These are phyloP conservation scores for Magnaporthiopsis poae DNA, from an alignment of 2,329 filamentous ascomycete genomes.

Conservation along the genomic window DNA sequence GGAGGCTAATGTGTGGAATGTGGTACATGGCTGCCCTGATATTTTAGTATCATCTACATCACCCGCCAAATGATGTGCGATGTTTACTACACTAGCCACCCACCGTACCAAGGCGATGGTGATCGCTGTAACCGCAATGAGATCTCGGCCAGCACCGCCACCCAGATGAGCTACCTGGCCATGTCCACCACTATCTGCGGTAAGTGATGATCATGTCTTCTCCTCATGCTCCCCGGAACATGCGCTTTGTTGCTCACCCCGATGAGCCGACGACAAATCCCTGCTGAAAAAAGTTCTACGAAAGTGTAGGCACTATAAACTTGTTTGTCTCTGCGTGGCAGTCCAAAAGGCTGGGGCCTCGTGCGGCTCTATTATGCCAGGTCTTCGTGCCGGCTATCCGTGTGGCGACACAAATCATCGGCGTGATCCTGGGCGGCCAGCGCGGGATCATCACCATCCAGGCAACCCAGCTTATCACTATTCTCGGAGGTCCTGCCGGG, in stretches of 20 bases:
- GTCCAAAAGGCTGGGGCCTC: conserved; percentile 57
- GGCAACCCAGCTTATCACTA: conserved; percentile 54
- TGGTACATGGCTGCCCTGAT: background rate
- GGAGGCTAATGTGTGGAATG: background rate
- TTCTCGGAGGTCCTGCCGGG: conserved; percentile 58
- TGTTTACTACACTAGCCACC: conserved; percentile 52
- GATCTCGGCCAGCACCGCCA: conserved; percentile 55
- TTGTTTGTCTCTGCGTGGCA: conserved; percentile 58
- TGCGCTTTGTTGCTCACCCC: background rate
- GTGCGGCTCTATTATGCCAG: conserved; percentile 51
- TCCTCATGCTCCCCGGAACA: background rate
- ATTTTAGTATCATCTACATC: conserved; percentile 42
- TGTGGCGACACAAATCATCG: conserved; percentile 53
- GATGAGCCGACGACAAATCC: no score
- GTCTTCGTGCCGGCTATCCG: conserved; percentile 56
- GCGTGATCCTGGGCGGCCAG: conserved; percentile 50
- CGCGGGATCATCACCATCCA: conserved; percentile 60
- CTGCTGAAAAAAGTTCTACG: background rate
- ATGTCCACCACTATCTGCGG: conserved; percentile 61
- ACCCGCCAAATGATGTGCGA: conserved; percentile 66
- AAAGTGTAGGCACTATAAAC: conserved; percentile 38
- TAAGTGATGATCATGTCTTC: background rate
- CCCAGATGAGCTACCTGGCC: conserved; percentile 53
- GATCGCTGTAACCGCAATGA: conserved; percentile 51
- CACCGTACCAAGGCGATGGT: conserved; percentile 34